Base-by-base conservation (phyloP, 2,329 filamentous ascomycete genomes). In the Ophioceras dolichostomum region DNA sequence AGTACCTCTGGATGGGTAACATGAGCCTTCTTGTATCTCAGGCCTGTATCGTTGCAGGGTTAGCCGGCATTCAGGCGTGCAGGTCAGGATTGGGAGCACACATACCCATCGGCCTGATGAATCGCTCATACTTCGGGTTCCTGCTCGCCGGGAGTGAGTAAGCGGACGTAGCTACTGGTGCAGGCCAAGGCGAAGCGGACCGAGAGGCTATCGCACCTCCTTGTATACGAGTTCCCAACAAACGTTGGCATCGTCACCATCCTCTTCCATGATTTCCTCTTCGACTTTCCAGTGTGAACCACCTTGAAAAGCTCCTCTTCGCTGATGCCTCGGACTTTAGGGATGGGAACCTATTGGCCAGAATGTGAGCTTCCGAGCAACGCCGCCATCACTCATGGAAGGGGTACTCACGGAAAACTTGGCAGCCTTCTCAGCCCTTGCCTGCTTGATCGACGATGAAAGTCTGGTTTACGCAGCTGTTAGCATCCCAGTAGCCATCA, bases 391-490 rank as follows among this genome's bases (percentile, higher is more conserved):
- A 17, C 16, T 14, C 16, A 17, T 17, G 9, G 16, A 14, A 17
- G 29, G 29, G 29, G 10, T 17, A 12, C 29, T 14, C 19, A 96
- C 91, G 22, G 73, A 75, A 58, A 95, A 96, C 56, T 89, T 84
- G 36, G 91, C 91, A 6, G 88, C 86, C 72, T 95, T 94, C 60
- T 94, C 93, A 45, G 73, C 73, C 29, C 91, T 73, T 71, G 94
- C 94, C 61, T 95, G 86, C 74, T 96, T 98, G 66, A 95, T 94
- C 38, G 87, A 83, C 42, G 74, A 83, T 41, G 74, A 81, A 36
- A 94, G 68, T 8, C 35, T 19, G 17, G 5, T 14, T 21, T 14
- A 18, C 16, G 17, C 12, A 20, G n/a, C 16, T 10, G 20, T 27
- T 33, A 36, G 32, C 21, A n/a, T n/a, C n/a, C n/a, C n/a, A n/a